These are phyloP conservation scores for Pseudopyricularia javanii DNA, from an alignment of 2,329 filamentous ascomycete genomes.

Conservation along the genomic window DNA sequence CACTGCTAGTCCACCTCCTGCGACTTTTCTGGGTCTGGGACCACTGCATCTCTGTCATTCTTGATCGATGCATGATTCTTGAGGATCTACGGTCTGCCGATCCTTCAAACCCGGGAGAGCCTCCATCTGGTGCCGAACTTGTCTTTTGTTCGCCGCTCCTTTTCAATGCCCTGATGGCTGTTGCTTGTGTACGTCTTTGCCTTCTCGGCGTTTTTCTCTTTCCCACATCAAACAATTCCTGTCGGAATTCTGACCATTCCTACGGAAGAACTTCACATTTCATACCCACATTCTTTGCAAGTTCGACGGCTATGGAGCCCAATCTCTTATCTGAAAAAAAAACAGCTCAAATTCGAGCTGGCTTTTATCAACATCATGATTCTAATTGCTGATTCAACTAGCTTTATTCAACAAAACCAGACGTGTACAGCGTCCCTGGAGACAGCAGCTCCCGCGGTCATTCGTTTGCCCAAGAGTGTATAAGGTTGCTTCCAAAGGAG, in stretches of 20 bases:
- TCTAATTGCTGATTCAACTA: background rate
- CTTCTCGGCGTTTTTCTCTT: too few species aligned
- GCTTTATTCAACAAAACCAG: constrained; percentile 1
- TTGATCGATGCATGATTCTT: constrained; percentile 8
- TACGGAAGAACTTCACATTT: background rate
- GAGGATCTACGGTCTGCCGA: constrained; percentile 5
- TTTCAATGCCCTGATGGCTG: constrained; percentile 11
- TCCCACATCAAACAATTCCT: too few species aligned
- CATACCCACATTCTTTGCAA: background rate
- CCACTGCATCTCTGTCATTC: constrained; percentile 5
- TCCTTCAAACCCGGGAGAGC: background rate
- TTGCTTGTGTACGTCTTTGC: constrained; percentile 8
- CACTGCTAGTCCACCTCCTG: constrained; percentile 7
- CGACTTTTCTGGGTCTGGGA: constrained; percentile 14
- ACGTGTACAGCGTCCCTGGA: background rate
- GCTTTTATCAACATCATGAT: background rate
- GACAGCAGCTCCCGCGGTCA: background rate
- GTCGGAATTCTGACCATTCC: background rate
- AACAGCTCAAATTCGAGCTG: background rate
- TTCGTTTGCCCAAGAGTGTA: constrained; percentile 3
- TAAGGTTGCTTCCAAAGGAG: constrained; percentile 2
- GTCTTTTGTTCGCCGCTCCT: constrained; percentile 12
- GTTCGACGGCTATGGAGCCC: background rate
- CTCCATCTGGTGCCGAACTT: background rate
- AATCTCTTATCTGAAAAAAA: background rate